Percentiles rank a stretch among this genome's conserved stretches.
Evolutionary conservation across 768 basidiomycete species (phyloP).

Genomic region (Guyanaporus albipodus): DNA sequence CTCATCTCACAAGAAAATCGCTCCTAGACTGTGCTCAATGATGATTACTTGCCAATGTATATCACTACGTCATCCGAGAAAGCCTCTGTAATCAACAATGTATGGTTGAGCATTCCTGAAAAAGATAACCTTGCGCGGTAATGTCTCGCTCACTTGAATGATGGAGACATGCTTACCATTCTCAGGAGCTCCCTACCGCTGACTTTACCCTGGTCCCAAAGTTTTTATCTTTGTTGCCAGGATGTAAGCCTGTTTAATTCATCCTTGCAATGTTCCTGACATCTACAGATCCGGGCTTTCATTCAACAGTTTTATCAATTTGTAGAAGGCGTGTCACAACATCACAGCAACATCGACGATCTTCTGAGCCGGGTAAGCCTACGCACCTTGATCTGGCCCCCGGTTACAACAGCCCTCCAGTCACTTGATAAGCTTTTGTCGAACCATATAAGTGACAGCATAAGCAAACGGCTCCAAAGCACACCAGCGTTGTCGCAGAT

Average conservation of each 20-base stretch:
- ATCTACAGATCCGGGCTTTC: constrained; percentile 70
- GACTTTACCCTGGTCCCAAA: constrained; percentile 89
- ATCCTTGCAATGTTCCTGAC: not conserved
- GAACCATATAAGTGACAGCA: constrained; percentile 69
- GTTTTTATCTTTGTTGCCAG: constrained; percentile 93
- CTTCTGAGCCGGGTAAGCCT: constrained; percentile 73
- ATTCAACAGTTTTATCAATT: constrained; percentile 96
- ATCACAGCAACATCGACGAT: constrained; percentile 89
- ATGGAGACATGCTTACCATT: constrained; percentile 1
- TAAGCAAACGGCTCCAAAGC: constrained; percentile 66
- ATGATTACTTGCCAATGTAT: constrained; percentile 89
- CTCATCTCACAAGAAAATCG: not conserved
- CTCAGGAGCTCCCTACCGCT: constrained; percentile 61
- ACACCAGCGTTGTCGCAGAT: constrained; percentile 86
- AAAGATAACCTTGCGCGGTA: constrained; percentile 56
- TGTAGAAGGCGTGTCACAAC: constrained; percentile 90
- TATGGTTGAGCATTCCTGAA: constrained; percentile 77
- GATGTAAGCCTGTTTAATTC: constrained; percentile 44
- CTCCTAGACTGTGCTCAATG: constrained; percentile 71
- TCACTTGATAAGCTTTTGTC: constrained; percentile 83
- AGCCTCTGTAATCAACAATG: constrained; percentile 69
- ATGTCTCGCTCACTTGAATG: not conserved
- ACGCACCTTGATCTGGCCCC: not conserved
- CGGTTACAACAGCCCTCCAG: constrained; percentile 37
- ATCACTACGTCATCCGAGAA: constrained; percentile 57